Evolutionary conservation across 2,329 filamentous ascomycete species (phyloP).

Genomic region (Penicillium sp.): DNA sequence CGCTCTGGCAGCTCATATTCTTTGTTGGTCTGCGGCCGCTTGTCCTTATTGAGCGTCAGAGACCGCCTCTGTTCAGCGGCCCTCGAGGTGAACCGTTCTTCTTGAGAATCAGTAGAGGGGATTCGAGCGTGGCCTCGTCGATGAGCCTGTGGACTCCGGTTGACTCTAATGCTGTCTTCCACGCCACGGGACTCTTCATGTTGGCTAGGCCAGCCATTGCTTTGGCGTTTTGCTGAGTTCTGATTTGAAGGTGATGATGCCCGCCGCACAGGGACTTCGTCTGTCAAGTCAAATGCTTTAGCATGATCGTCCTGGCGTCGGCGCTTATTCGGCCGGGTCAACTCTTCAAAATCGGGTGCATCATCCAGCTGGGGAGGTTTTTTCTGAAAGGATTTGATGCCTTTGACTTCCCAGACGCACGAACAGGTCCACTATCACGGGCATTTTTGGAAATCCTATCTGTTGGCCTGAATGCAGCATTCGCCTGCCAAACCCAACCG

Average conservation of each 20-base stretch:
- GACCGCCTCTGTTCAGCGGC: constrained; percentile 24
- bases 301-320: constrained; percentile 21
- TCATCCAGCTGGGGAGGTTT: constrained; percentile 9
- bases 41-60: background rate
- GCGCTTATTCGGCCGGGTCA: constrained; percentile 27
- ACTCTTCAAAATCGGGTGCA: constrained; percentile 15
- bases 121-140: constrained; percentile 1
- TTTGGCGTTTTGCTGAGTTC: background rate
- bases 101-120: constrained; percentile 11
- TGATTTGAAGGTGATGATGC: background rate
- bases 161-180: constrained; percentile 15
- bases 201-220: background rate
- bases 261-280: background rate
- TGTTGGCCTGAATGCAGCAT: constrained; percentile 20
- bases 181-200: constrained; percentile 20
- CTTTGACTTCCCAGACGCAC: constrained; percentile 20
- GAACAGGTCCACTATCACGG: constrained; percentile 33
- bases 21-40: background rate
- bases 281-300: constrained; percentile 17
- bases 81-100: constrained; percentile 23
- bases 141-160: constrained; percentile 1
- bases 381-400: constrained; percentile 1
- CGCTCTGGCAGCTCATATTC: background rate
- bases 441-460: constrained; percentile 24
- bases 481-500: constrained; percentile 8